Base-by-base conservation (phyloP, 371 early-diverging fungal genomes). In the Nematocida sp. region DNA sequence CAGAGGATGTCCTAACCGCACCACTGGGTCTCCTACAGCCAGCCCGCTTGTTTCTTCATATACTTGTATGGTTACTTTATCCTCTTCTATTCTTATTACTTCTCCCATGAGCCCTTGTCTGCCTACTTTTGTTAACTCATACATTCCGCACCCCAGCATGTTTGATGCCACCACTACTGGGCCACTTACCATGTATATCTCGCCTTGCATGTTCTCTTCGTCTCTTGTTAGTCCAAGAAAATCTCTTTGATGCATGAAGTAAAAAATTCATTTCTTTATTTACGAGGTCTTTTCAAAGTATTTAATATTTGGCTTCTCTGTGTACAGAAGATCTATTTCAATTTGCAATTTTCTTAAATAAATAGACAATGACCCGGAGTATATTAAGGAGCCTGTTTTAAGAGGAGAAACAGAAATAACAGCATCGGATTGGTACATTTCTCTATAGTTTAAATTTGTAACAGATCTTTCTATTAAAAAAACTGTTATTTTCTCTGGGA, bases 51-150 rank as follows among this genome's bases (percentile, higher is more conserved):
- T 99, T 85, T 99, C 99, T 84, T 99, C 99, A 87, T 99, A 99
- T 25, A 99, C 98, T 86, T 99, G 98, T 77, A 99, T 91, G 33
- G 98, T 97, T 20, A 93, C 92, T 85, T 93, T 94, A 84, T 96
- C 95, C 66, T 90, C 90, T 53, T 97, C 97, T 67, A 99, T 93
- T 86, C 94, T 92, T 83, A 99, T 99, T 78, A 99, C 96, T 86
- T 99, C 99, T 75, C 99, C 99, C 39, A 96, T 90, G 60, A 99
- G 87, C 75, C 93, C 94, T 79, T 88, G 86, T 83, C 93, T 90
- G 63, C 99, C 99, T 28, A 99, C 98, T 82, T 95, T 94, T 85
- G 96, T 97, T 85, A 99, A 86, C 86, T 99, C 99, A 86, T 91
- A 90, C 97, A 99, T 98, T 69, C 96, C 94, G 61, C 92, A 92